Evolutionary conservation across 768 basidiomycete species (phyloP).

Genomic region (Mycena maculata): DNA sequence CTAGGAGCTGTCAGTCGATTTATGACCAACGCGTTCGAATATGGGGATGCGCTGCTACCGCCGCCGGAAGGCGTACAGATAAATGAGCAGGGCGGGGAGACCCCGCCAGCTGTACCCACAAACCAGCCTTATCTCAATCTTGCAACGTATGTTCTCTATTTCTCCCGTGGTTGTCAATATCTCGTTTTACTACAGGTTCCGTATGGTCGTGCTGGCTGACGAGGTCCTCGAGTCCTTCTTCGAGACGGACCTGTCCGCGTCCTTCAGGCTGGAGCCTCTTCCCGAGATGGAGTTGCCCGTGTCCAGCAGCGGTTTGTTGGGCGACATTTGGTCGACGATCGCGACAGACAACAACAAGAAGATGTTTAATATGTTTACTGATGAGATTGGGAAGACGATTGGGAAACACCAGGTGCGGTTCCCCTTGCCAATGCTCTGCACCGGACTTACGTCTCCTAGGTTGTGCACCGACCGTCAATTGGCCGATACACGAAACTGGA

Average conservation of each 20-base stretch:
- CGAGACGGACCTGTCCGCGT: slow-evolving; percentile 88
- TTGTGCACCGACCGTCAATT: slow-evolving; percentile 84
- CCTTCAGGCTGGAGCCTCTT: slow-evolving; percentile 83
- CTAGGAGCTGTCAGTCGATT: slow-evolving; percentile 96
- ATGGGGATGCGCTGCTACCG: slow-evolving; percentile 92
- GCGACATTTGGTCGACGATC: slow-evolving; percentile 91
- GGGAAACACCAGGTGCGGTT: slow-evolving; percentile 85
- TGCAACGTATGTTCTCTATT: slow-evolving; percentile 68
- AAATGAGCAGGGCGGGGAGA: slow-evolving; percentile 51
- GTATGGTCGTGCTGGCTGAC: slow-evolving; percentile 98
- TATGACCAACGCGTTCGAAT: slow-evolving; percentile 98
- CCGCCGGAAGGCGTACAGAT: slow-evolving; percentile 49
- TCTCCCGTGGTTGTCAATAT: slow-evolving; percentile 18
- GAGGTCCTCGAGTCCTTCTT: slow-evolving; percentile 98
- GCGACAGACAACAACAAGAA: slow-evolving; percentile 93
- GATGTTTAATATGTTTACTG: slow-evolving; percentile 92
- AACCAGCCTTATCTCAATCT: slow-evolving; percentile 95
- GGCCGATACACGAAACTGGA: slow-evolving; percentile 86
- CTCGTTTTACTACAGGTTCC: slow-evolving; percentile 69
- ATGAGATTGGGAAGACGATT: slow-evolving; percentile 94
- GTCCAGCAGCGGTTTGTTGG: slow-evolving; percentile 71
- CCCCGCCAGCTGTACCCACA: slow-evolving; percentile 65
- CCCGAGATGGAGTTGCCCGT: slow-evolving; percentile 74
- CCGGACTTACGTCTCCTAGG: slow-evolving; percentile 49
- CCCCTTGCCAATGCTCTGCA: not conserved